Evolutionary conservation across 306 rosid genomes (phyloP).

Genomic region (Morella rubra): DNA sequence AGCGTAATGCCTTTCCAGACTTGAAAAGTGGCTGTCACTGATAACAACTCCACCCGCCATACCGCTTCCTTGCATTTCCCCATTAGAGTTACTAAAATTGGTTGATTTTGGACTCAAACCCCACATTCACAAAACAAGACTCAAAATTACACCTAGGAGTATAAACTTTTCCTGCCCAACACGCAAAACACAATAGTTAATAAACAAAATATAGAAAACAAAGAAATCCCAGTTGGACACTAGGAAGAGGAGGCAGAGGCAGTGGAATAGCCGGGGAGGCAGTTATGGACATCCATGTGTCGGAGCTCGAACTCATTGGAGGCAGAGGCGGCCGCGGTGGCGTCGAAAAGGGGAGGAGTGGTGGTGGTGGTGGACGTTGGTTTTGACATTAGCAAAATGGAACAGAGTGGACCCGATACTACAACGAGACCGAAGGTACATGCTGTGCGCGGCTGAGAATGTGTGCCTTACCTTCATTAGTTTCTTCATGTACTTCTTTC

Average conservation of each 20-base stretch:
- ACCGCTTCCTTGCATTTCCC: slow-evolving; percentile 39
- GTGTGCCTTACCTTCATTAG: slow-evolving; percentile 73
- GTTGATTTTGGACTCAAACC: slow-evolving; percentile 59
- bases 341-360: slow-evolving; percentile 42
- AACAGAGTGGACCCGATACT: slow-evolving; percentile 75
- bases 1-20: slow-evolving; percentile 84
- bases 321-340: slow-evolving; percentile 60
- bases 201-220: background rate
- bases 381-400: slow-evolving; percentile 76
- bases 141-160: slow-evolving; percentile 71
- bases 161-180: slow-evolving; percentile 61
- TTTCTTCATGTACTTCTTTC: slow-evolving; percentile 83
- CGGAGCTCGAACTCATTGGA: slow-evolving; percentile 68
- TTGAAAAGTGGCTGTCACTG: slow-evolving; percentile 67
- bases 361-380: slow-evolving; percentile 45
- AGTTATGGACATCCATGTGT: slow-evolving; percentile 75
- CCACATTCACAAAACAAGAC: slow-evolving; percentile 69
- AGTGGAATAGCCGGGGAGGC: slow-evolving; percentile 64
- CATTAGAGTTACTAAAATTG: slow-evolving; percentile 52
- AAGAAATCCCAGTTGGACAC: slow-evolving; percentile 81
- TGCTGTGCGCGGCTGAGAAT: slow-evolving; percentile 63
- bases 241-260: slow-evolving; percentile 54
- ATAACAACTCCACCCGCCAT: slow-evolving; percentile 38
- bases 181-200: slow-evolving; percentile 4
- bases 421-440: slow-evolving; percentile 81